These are phyloP conservation scores for Capsella bursapastoris DNA, from an alignment of 345 rosid genomes.

Conservation along the genomic window DNA sequence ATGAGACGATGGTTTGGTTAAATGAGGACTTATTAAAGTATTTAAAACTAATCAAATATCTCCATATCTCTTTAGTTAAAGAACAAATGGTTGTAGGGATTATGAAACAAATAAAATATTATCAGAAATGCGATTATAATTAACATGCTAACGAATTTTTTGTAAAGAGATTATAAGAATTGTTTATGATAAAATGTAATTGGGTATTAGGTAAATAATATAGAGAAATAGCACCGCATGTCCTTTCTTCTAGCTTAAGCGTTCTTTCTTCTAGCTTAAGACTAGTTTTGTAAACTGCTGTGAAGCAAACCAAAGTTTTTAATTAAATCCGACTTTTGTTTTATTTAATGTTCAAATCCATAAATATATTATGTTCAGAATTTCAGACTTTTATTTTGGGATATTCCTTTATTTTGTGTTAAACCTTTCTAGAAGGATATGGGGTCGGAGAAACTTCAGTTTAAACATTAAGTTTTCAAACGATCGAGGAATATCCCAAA, in stretches of 20 bases:
- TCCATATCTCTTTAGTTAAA: not conserved
- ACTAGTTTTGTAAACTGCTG: conserved; percentile 3
- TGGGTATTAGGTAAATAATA: not conserved
- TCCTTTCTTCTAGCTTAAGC: conserved; percentile 31
- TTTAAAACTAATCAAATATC: not conserved
- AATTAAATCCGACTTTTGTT: not conserved
- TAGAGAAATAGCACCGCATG: conserved; percentile 8
- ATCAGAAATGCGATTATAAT: not conserved
- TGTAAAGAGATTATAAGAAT: too few relatives aligned
- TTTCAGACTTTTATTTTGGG: not conserved
- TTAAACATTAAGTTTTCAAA: too few relatives aligned
- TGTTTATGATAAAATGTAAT: not conserved
- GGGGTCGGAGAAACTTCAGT: too few relatives aligned
- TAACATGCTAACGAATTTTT: not conserved
- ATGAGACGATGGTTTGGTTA: not conserved
- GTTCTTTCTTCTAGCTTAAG: conserved; percentile 35
- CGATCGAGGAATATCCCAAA: too few relatives aligned
- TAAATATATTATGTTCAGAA: not conserved
- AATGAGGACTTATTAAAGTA: not conserved
- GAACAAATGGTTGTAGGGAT: not conserved
- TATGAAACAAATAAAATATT: not conserved
- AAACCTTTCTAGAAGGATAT: too few relatives aligned
- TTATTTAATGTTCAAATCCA: not conserved
- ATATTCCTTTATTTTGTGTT: too few relatives aligned
- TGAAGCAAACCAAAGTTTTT: not conserved